A percentile compares a stretch with the other conserved stretches of the same genome.
phyloP scores from a whole-genome alignment of 352 stramenopile species.

The Pythium coloratum region DNA sequence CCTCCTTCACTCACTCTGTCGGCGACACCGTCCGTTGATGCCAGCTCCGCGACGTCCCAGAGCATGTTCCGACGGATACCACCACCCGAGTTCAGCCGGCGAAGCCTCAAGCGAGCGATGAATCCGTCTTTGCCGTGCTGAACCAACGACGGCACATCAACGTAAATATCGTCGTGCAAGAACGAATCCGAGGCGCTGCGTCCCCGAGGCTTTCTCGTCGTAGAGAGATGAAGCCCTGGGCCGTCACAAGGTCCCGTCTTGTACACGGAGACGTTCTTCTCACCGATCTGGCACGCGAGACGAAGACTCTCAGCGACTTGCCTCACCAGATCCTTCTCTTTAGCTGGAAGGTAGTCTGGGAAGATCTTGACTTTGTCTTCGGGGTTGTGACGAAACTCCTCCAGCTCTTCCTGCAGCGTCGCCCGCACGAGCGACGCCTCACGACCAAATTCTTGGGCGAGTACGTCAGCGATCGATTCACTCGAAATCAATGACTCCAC shows the following conservation, averaged over 20 bases:
- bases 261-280: constrained; percentile 60
- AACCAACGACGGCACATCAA: constrained; percentile 66
- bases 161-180: constrained; percentile 57
- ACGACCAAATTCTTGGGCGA: constrained; percentile 19
- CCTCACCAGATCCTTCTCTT: constrained; percentile 60
- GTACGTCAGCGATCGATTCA: constrained; percentile 11
- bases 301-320: constrained; percentile 49
- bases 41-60: constrained; percentile 68
- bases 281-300: constrained; percentile 61
- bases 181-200: constrained; percentile 19
- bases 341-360: constrained; percentile 58
- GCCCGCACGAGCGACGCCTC: constrained; percentile 24
- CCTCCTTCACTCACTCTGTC: constrained; percentile 62
- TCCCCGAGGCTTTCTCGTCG: constrained; percentile 14
- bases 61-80: constrained; percentile 74
- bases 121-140: constrained; percentile 78
- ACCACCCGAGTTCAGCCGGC: constrained; percentile 53
- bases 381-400: constrained; percentile 47
- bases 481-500: constrained; percentile 15
- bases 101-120: constrained; percentile 56
- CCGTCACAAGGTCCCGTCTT: constrained; percentile 43
- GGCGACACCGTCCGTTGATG: constrained; percentile 49
- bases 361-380: constrained; percentile 64
- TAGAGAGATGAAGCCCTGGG: constrained; percentile 1
- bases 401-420: constrained; percentile 60